Evolutionary conservation across 768 basidiomycete species (phyloP).

Genomic region (Macrocybe gigantea): DNA sequence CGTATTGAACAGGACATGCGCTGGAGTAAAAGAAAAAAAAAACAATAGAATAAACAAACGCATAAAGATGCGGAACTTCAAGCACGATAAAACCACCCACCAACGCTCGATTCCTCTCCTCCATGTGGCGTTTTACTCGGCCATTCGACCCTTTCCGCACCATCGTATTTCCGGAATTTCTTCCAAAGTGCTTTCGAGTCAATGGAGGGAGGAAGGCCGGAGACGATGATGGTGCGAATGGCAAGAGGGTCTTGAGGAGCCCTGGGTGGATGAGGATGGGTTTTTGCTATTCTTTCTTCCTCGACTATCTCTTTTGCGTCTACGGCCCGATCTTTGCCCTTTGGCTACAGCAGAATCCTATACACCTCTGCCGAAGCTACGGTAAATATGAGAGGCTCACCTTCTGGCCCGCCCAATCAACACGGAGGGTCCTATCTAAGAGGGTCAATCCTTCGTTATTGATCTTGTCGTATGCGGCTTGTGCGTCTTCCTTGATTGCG

Average conservation of each 20-base stretch:
- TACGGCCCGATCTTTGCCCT: slow-evolving; percentile 29
- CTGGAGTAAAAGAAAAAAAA: slow-evolving; percentile 24
- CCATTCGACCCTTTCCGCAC: slow-evolving; percentile 74
- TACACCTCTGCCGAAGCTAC: background rate
- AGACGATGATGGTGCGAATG: slow-evolving; percentile 72
- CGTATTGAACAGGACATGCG: slow-evolving; percentile 67
- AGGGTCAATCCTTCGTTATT: slow-evolving; percentile 58
- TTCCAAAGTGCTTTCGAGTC: slow-evolving; percentile 77
- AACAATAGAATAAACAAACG: background rate
- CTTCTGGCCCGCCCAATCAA: slow-evolving; percentile 79
- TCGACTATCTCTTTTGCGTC: slow-evolving; percentile 18
- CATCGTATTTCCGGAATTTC: slow-evolving; percentile 74
- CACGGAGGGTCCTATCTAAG: slow-evolving; percentile 63
- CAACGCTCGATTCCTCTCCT: slow-evolving; percentile 39
- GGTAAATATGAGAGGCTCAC: slow-evolving; percentile 28
- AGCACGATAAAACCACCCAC: slow-evolving; percentile 23
- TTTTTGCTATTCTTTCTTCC: slow-evolving; percentile 35
- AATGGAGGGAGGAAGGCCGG: slow-evolving; percentile 61
- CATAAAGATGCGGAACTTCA: background rate
- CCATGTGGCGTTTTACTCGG: slow-evolving; percentile 48
- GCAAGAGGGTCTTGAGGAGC: slow-evolving; percentile 67
- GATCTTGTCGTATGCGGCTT: slow-evolving; percentile 61
- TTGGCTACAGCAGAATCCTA: slow-evolving; percentile 25
- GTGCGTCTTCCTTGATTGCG: slow-evolving; percentile 83
- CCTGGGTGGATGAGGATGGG: slow-evolving; percentile 24